Evolutionary conservation across 1,284 basidiomycete genomes (phyloP).

Genomic region (Cutaneotrichosporon daszewskae): DNA sequence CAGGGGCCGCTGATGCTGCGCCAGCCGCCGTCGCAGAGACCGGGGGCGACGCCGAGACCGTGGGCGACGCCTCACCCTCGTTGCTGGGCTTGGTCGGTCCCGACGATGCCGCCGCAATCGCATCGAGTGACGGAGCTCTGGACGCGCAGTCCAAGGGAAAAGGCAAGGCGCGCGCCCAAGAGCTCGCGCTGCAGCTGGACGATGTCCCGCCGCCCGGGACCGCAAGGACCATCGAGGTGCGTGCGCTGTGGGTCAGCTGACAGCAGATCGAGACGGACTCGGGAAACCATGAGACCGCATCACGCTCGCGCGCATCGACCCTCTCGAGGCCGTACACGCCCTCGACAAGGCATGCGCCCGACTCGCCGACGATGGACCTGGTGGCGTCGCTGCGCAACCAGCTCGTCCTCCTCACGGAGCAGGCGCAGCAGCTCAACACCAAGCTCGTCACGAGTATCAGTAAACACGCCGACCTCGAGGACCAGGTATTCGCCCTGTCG

Average conservation of each 20-base stretch:
- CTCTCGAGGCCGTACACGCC: conserved; percentile 11
- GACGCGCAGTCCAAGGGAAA: conserved; percentile 1
- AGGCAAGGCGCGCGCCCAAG: conserved; percentile 1
- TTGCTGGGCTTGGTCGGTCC: too few relatives aligned
- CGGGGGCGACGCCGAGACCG: not conserved
- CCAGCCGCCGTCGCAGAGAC: not conserved
- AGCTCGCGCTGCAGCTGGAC: conserved; percentile 41
- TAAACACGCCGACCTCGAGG: conserved; percentile 86
- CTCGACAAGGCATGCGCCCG: conserved; percentile 33
- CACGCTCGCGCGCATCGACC: conserved; percentile 8
- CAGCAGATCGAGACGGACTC: not conserved
- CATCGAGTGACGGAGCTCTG: not conserved
- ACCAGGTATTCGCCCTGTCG: conserved; percentile 64
- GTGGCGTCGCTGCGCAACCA: conserved; percentile 73
- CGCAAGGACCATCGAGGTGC: conserved; percentile 6
- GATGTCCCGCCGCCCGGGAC: not conserved
- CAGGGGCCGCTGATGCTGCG: not conserved
- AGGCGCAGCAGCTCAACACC: conserved; percentile 81
- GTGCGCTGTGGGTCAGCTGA: not conserved
- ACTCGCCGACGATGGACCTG: conserved; percentile 50
- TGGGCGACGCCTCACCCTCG: conserved; percentile 1
- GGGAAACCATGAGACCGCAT: too few relatives aligned
- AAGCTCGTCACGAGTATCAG: conserved; percentile 92
- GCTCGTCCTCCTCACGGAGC: conserved; percentile 76
- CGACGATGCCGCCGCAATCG: too few relatives aligned